phyloP scores from a whole-genome alignment of 305 asterid genomes.

The Ajuga reptans region DNA sequence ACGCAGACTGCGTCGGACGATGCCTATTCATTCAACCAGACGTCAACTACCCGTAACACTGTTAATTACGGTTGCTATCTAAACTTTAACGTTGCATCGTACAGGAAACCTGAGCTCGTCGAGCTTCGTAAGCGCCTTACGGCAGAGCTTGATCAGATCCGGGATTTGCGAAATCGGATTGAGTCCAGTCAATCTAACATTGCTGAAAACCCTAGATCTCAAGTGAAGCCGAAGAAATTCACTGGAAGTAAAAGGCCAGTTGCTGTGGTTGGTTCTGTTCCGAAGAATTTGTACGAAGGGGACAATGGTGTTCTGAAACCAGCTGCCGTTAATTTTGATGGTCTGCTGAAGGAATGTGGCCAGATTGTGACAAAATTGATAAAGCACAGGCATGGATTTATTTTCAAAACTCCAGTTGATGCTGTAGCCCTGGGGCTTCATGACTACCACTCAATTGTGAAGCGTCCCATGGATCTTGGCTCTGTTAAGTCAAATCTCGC shows the following conservation, averaged over 20 bases:
- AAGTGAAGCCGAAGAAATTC: conserved; percentile 43
- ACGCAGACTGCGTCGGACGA: conserved; percentile 90
- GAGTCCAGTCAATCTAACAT: conserved; percentile 48
- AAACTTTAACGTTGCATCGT: conserved; percentile 44
- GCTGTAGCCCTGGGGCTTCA: conserved; percentile 61
- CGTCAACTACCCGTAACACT: conserved; percentile 39
- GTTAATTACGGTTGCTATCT: conserved; percentile 45
- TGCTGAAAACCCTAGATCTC: conserved; percentile 48
- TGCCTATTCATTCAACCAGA: conserved; percentile 81
- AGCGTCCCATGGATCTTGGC: conserved; percentile 93
- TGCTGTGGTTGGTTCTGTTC: conserved; percentile 37
- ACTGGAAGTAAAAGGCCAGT: conserved; percentile 42
- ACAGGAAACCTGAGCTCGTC: conserved; percentile 42
- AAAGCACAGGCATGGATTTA: conserved; percentile 53
- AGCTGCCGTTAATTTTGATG: conserved; percentile 30
- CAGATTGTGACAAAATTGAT: conserved; percentile 56
- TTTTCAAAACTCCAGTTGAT: conserved; percentile 69
- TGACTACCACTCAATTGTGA: conserved; percentile 80
- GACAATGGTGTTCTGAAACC: conserved; percentile 28
- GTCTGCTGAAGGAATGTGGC: conserved; percentile 59
- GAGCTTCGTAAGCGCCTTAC: conserved; percentile 53
- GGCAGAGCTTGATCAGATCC: conserved; percentile 64
- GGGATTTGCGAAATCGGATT: conserved; percentile 51
- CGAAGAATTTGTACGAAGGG: conserved; percentile 33
- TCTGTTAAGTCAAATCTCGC: conserved; percentile 64